A percentile compares a stretch with the other conserved stretches of the same genome.
Conservation (phyloP, 2,329 filamentous ascomycete genomes). For the Neonectria sp. region DNA sequence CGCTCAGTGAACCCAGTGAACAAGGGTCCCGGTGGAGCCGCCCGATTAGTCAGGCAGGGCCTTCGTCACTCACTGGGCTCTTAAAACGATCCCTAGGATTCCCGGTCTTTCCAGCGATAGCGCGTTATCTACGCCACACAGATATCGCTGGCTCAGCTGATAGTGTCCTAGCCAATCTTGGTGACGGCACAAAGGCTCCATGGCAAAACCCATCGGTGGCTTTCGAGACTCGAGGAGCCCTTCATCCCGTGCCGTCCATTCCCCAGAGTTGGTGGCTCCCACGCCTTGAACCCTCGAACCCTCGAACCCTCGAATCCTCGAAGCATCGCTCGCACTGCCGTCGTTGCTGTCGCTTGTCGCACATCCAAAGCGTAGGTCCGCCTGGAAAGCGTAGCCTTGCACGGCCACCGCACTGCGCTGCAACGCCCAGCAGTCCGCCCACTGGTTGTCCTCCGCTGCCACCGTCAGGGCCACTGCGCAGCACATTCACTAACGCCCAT, state of each 20-base stretch:
- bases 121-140: conserved; percentile 14
- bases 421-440: conserved; percentile 17
- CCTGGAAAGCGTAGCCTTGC: conserved; percentile 19
- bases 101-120: conserved; percentile 10
- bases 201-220: conserved; percentile 48
- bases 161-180: conserved; percentile 23
- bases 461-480: conserved; percentile 33
- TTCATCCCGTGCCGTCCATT: conserved; percentile 44
- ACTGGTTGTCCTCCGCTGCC: conserved; percentile 34
- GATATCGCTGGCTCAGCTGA: neutral
- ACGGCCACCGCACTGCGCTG: conserved; percentile 12
- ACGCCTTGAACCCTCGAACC: conserved; percentile 39
- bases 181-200: conserved; percentile 41
- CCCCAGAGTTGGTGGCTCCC: conserved; percentile 39
- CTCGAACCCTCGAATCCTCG: conserved; percentile 22
- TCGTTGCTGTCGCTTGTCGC: conserved; percentile 18
- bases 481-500: conserved; percentile 38
- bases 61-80: conserved; percentile 10
- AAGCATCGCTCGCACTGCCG: conserved; percentile 4
- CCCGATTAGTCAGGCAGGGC: conserved; percentile 30
- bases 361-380: conserved; percentile 19
- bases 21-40: conserved; percentile 17
- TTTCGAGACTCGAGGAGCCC: conserved; percentile 47
- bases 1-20: conserved; percentile 15
- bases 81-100: conserved; percentile 27